Base-by-base conservation (phyloP, 306 rosid genomes). In the Senna tora region DNA sequence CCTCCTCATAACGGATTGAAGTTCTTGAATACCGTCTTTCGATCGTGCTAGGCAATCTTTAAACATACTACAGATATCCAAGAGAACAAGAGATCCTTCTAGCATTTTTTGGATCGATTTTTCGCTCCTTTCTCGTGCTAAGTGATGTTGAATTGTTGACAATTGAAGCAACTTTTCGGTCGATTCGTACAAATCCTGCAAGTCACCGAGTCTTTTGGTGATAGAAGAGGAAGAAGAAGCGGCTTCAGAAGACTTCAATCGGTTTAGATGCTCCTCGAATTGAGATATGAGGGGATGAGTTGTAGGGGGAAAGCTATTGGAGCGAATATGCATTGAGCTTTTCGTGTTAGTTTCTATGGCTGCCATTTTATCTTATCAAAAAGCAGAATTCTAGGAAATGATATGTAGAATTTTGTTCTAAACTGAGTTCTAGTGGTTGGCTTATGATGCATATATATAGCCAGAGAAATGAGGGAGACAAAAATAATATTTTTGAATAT, bases 401-500 rank as follows among this genome's bases (percentile, higher is more conserved):
- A 51, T 22, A 19, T 13, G 14, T 20, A 12, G 9, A 17, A 8
- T 51, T 69, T 46, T 28, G 2, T 47, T 72, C 19, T 49, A 5
- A 39, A 56, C 10, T 62, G 30, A n/a, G 33, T 71, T 77, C 25
- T 19, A 7, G 11, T 22, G 46, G 49, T 19, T 58, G 53, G 47
- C 57, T 51, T 74, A 52, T 62, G 20, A 55, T 21, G 8, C 11
- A 67, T 79, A 79, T 79, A 79, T 69, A 79, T 79, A 62, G 34
- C 13, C 68, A 50, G 62, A n/a, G 42, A 54, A 34, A 7, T 6
- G 43, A 46, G 69, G 72, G 76, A 77, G 65, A 77, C 73, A 67
- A 36, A 15, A 54, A 58, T 67, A 65, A 60, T 76, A 25, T 41
- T 22, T 65, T 72, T 52, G 71, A 65, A 60, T 76, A 25, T 41